These are phyloP conservation scores for Hymenoscyphus fructigenus DNA, from an alignment of 2,329 filamentous ascomycete genomes.

Conservation along the genomic window DNA sequence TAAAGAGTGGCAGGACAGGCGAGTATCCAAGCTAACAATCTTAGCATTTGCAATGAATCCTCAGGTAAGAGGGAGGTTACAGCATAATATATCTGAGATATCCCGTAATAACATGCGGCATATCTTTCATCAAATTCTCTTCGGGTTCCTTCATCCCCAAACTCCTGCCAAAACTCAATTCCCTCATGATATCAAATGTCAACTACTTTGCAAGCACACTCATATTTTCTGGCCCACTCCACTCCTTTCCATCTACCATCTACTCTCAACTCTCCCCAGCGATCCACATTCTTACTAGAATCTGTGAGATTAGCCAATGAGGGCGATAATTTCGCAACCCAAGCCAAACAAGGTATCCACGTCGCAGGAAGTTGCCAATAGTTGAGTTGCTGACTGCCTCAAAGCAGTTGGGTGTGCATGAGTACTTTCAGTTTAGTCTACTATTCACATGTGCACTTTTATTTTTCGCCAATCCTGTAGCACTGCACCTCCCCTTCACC, in stretches of 20 bases:
- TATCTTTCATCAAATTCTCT: constrained; percentile 6
- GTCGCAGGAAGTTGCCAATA: no score
- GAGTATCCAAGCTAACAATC: not conserved
- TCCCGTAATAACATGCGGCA: constrained; percentile 12
- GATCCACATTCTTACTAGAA: constrained; percentile 10
- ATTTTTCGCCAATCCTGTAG: no score
- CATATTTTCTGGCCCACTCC: constrained; percentile 9
- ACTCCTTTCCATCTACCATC: constrained; percentile 8
- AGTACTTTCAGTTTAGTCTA: no score
- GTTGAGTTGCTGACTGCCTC: no score
- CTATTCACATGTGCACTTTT: no score
- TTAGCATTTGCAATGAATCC: not conserved
- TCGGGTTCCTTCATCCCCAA: constrained; percentile 8
- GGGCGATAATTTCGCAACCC: no score
- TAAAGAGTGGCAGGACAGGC: not conserved
- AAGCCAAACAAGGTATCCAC: no score
- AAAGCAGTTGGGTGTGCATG: no score
- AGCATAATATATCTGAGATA: constrained; percentile 11
- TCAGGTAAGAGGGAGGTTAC: not conserved
- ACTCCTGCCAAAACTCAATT: constrained; percentile 11
- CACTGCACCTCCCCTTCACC: no score
- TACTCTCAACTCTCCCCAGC: constrained; percentile 9
- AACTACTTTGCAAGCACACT: not conserved
- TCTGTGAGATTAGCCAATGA: no score
- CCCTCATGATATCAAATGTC: constrained; percentile 12